Conservation (phyloP, 1,284 basidiomycete species). For the Dichomitus squalens region DNA sequence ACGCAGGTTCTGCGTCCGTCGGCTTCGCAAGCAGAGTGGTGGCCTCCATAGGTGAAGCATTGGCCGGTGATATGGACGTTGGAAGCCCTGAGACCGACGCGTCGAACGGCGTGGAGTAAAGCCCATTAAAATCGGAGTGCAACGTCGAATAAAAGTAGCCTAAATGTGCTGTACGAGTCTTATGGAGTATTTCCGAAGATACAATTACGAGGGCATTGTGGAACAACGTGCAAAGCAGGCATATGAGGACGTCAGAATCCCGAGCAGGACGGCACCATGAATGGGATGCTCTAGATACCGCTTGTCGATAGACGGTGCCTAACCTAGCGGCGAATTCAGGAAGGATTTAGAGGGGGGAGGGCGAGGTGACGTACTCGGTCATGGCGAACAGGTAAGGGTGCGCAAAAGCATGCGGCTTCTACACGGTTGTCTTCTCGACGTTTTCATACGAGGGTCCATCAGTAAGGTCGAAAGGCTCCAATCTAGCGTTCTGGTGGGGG, state of each 20-base stretch:
- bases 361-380: constrained; percentile 69
- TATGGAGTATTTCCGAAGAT: too few relatives aligned
- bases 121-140: background rate
- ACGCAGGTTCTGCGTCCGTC: background rate
- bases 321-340: constrained; percentile 34
- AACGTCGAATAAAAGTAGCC: too few relatives aligned
- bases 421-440: constrained; percentile 82
- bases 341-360: background rate
- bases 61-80: background rate
- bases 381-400: constrained; percentile 93
- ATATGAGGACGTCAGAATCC: background rate
- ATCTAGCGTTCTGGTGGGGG: too few relatives aligned
- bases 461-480: constrained; percentile 96
- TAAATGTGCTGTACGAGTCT: too few relatives aligned
- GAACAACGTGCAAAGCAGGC: background rate
- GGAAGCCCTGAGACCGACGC: background rate
- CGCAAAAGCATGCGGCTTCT: constrained; percentile 82
- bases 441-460: constrained; percentile 93
- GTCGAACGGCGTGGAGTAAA: background rate
- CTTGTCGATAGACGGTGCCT: constrained; percentile 91
- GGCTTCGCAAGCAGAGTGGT: background rate
- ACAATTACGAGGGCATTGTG: too few relatives aligned
- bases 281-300: constrained; percentile 92
- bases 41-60: background rate
- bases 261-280: constrained; percentile 60